Evolutionary conservation across 2,329 filamentous ascomycete genomes (phyloP), one percentile per base, ranked within the genome.

Genomic region (Zymoseptoria tritici): DNA sequence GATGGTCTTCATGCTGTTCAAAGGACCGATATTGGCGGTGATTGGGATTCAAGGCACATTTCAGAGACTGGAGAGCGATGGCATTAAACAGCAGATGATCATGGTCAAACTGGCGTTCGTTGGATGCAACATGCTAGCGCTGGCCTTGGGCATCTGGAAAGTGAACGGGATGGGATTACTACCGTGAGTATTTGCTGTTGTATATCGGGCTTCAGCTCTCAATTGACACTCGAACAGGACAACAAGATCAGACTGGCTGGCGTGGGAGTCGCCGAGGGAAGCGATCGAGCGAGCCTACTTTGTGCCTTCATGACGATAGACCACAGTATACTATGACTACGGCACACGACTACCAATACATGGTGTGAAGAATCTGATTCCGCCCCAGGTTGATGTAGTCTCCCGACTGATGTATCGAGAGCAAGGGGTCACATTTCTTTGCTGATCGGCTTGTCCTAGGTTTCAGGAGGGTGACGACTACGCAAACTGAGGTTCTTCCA

Each of bases 1-100:
- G 91, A 99, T 97, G 92, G 93, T 97, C 19, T 92, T 93, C 71
- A 97, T 97, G 89, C 87, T 96, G 52, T 99, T 99, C 83, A 97
- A 97, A 81, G 95, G 90, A 67, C 94, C 94, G 9, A 83, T 99
- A 62, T 85, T 90, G 75, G 94, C 92, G 36, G 79, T 97, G 52
- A 77, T 96, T 62, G 85, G 80, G 67, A 93, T 93, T 54, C 91
- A 94, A 72, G 84, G 87, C 71, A 90, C 89, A n/a, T 97, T 99
- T 74, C 85, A 90, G 72, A 87, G 88, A 63, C 96, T 96, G 76
- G 91, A 97, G 74, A 92, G 90, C 20, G 86, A 91, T 57, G 85
- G 83, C 36, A 96, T 90, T 67, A 84, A 82, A 64, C 79, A 77
- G 49, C 84, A 90, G 72, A 82, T 97, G 68, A 74, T 96, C 60